Evolutionary conservation across 495 filamentous ascomycete genomes (phyloP).

Genomic region (Talaromyces liani): DNA sequence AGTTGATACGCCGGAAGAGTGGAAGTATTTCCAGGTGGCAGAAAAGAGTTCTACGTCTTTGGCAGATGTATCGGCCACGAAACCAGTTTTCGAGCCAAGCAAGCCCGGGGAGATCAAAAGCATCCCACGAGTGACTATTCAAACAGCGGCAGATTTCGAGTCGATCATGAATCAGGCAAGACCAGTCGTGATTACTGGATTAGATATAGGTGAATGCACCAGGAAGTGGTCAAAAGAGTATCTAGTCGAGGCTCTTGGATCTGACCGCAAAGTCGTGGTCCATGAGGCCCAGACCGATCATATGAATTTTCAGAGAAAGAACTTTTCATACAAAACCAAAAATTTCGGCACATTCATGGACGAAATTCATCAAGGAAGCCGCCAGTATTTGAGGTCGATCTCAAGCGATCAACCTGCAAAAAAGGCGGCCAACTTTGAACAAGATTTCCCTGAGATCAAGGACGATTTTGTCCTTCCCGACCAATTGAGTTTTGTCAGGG

Average conservation of each 20-base stretch:
- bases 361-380: constrained; percentile 51
- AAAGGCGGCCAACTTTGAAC: constrained; percentile 55
- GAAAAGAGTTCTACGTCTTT: constrained; percentile 1
- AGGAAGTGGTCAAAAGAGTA: constrained; percentile 62
- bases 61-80: background rate
- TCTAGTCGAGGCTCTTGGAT: constrained; percentile 56
- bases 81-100: background rate
- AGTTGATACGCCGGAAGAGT: constrained; percentile 3
- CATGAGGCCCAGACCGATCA: constrained; percentile 55
- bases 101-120: constrained; percentile 5
- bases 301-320: constrained; percentile 79
- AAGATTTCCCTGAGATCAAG: constrained; percentile 64
- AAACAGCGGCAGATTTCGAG: constrained; percentile 48
- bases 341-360: constrained; percentile 61
- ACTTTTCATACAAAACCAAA: constrained; percentile 69
- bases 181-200: constrained; percentile 58
- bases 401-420: constrained; percentile 60
- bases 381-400: constrained; percentile 69
- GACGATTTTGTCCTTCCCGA: constrained; percentile 64
- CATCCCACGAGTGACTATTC: constrained; percentile 45
- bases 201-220: constrained; percentile 61
- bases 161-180: constrained; percentile 47
- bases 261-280: constrained; percentile 58
- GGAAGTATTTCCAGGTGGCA: constrained; percentile 19
- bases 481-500: constrained; percentile 47